These are phyloP conservation scores for Diaporthe aspalathi DNA, from an alignment of 2,329 filamentous ascomycete species.

Conservation along the genomic window DNA sequence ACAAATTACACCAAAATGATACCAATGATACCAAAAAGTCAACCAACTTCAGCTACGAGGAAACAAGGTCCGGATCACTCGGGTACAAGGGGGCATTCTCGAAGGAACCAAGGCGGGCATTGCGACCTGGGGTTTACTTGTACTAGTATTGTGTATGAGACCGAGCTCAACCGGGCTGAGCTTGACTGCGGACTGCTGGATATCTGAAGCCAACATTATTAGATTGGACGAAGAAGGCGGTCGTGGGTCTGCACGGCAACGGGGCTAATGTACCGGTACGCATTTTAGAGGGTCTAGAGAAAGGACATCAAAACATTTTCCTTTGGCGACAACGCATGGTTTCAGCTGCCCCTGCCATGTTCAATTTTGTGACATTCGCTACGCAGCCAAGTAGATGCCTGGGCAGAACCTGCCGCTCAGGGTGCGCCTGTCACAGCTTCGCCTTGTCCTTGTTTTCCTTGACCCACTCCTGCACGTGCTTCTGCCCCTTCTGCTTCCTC, in stretches of 20 bases:
- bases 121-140: conserved; percentile 3
- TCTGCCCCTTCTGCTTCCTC: conserved; percentile 56
- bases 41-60: conserved; percentile 11
- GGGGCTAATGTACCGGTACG: background rate
- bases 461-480: conserved; percentile 63
- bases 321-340: background rate
- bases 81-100: background rate
- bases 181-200: conserved; percentile 16
- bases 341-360: background rate
- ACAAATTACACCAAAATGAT: conserved; percentile 37
- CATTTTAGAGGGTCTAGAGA: conserved; percentile 4
- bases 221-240: conserved; percentile 24
- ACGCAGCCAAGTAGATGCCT: too few species aligned
- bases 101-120: background rate
- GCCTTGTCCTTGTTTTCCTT: conserved; percentile 51
- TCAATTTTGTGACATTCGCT: background rate
- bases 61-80: background rate
- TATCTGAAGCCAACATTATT: conserved; percentile 3
- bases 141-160: conserved; percentile 25
- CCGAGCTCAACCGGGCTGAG: background rate
- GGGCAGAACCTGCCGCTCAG: background rate
- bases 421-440: conserved; percentile 50
- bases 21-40: conserved; percentile 40
- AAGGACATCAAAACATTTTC: background rate
- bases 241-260: conserved; percentile 1